These are phyloP conservation scores for Trichomonas vaginalis DNA, from an alignment of 208 protist genomes.

Conservation along the genomic window DNA sequence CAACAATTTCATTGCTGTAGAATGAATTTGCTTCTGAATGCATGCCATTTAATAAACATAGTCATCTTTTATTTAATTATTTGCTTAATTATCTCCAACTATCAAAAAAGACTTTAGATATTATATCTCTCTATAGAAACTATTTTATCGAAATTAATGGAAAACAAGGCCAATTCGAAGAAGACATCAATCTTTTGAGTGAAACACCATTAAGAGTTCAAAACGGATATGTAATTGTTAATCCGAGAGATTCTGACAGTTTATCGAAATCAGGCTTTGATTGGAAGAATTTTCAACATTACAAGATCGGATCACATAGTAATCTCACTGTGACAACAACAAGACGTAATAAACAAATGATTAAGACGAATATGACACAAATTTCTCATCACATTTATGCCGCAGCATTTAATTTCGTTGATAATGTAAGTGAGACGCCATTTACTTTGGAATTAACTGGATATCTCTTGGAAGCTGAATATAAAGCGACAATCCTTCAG, in stretches of 20 bases:
- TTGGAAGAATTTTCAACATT: neutral
- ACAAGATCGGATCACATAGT: neutral
- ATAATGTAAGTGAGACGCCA: no score
- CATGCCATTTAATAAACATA: slow-evolving; percentile 39
- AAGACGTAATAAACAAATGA: neutral
- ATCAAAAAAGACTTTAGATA: slow-evolving; percentile 27
- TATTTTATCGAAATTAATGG: slow-evolving; percentile 33
- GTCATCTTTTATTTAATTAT: slow-evolving; percentile 43
- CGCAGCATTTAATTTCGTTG: neutral
- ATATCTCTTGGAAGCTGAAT: neutral
- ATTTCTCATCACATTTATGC: neutral
- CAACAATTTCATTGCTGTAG: slow-evolving; percentile 55
- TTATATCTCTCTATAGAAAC: slow-evolving; percentile 50
- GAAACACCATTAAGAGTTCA: neutral
- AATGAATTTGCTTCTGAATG: slow-evolving; percentile 44
- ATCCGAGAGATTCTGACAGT: neutral
- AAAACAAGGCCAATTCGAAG: neutral
- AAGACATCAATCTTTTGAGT: neutral
- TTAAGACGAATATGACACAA: neutral
- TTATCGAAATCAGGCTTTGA: neutral
- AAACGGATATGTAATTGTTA: neutral
- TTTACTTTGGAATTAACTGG: neutral
- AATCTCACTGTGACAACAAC: neutral
- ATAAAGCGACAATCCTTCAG: no score
- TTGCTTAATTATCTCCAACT: slow-evolving; percentile 52